Evolutionary conservation across 257 asterid genomes (phyloP), one percentile per base, ranked within the genome.

Genomic region (Perilla frutescens): DNA sequence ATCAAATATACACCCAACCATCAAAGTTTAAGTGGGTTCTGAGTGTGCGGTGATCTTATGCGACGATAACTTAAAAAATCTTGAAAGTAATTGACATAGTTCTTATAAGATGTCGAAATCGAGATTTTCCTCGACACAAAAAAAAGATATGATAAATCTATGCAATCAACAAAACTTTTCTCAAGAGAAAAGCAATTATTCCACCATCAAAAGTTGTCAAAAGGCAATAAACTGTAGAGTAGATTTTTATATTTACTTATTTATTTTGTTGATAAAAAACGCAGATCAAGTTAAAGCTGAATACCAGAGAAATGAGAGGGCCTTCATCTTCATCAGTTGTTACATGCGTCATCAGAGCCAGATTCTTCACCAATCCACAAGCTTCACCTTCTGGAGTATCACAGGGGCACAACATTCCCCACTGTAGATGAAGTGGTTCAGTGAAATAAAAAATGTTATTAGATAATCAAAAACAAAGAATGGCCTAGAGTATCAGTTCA

Each of bases 361-460:
- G 86, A 79, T 94, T 94, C 77, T 94, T 94, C 81, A 94, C 98
- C 90, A 94, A 75, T 79, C 99, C 99, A 81, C 99, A 94, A 60
- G 96, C 72, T 90, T 94, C 99, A 78, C 99, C 99, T 84, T 91
- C 99, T 44, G 99, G 99, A 48, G 99, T 94, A 81, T 94, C 99
- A 82, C 99, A 91, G 39, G 99, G 99, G 66, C 99, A 94, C 80
- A 94, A 83, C 98, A 94, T 94, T 67, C 99, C 99, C 96, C 97
- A 94, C 99, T 93, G 90, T 40, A 73, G 56, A 79, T 65, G 60
- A 79, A 80, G 62, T 15, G 54, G 63, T 80, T 74, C 71, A 54
- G 62, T 53, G 63, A 62, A 64, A 67, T 20, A 37, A 36, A 50
- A 68, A 13, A 62, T 58, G 45, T 72, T 49, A 68, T 60, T 45